Evolutionary conservation across 2,329 filamentous ascomycete species (phyloP).

Genomic region (Xylariaceae sp.): DNA sequence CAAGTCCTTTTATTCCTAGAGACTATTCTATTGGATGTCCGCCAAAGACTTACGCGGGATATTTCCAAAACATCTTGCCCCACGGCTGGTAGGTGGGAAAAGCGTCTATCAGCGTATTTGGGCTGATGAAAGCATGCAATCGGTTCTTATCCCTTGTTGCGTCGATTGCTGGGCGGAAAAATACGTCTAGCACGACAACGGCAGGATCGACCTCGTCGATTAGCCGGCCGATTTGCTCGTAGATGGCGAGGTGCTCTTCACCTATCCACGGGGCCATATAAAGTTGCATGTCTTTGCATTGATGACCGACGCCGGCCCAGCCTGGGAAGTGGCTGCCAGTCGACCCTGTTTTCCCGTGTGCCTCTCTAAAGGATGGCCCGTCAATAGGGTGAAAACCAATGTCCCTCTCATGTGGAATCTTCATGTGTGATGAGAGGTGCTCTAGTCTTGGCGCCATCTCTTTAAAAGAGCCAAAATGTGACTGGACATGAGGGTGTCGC

Average conservation of each 20-base stretch:
- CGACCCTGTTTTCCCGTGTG: neutral
- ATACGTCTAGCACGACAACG: constrained; percentile 16
- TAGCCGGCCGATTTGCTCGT: constrained; percentile 7
- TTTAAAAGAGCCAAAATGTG: constrained; percentile 19
- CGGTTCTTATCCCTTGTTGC: constrained; percentile 15
- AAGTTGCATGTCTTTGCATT: constrained; percentile 7
- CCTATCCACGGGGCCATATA: constrained; percentile 15
- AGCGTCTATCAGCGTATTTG: constrained; percentile 14
- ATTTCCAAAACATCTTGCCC: constrained; percentile 17
- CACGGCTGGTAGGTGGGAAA: constrained; percentile 18
- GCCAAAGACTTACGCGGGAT: constrained; percentile 15
- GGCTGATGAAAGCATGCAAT: constrained; percentile 16
- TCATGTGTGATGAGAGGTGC: constrained; percentile 8
- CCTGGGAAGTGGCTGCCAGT: constrained; percentile 12
- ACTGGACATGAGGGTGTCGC: constrained; percentile 14
- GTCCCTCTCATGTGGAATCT: constrained; percentile 3
- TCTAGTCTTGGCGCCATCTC: constrained; percentile 8
- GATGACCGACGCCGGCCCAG: neutral
- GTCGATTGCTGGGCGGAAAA: constrained; percentile 17
- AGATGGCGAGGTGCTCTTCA: constrained; percentile 15
- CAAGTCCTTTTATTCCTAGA: too few species aligned
- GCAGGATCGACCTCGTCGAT: constrained; percentile 18
- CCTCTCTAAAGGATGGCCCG: constrained; percentile 1
- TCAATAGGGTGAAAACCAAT: constrained; percentile 15
- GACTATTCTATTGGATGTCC: neutral